Conservation (phyloP, 2,329 filamentous ascomycete species). For the Fusarium robinianum region DNA sequence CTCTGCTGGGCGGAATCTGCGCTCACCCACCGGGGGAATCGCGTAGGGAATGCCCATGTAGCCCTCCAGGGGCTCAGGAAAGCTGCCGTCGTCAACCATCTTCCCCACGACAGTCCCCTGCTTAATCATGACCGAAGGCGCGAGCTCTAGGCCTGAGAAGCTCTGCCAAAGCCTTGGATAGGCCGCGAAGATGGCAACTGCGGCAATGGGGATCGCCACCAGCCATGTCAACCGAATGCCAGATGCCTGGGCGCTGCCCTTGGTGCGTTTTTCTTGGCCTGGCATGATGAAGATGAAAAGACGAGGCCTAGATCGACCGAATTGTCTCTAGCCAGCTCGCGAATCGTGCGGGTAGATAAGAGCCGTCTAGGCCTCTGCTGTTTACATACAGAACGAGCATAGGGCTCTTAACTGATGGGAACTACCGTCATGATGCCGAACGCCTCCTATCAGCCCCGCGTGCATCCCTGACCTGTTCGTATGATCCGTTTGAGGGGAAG, state of each 20-base stretch:
- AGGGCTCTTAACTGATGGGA: constrained; percentile 1
- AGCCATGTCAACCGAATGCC: constrained; percentile 21
- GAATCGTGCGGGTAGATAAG: constrained; percentile 20
- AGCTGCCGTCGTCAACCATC: constrained; percentile 37
- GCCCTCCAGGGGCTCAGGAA: constrained; percentile 41
- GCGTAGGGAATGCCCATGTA: constrained; percentile 56
- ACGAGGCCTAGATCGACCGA: too few relatives aligned
- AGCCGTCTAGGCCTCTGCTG: neutral
- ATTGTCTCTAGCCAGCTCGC: neutral
- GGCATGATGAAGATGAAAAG: constrained; percentile 16
- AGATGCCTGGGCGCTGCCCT: neutral
- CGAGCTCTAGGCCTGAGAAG: constrained; percentile 6
- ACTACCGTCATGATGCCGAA: constrained; percentile 13
- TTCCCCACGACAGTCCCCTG: constrained; percentile 41
- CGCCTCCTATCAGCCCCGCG: constrained; percentile 26
- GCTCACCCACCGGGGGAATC: constrained; percentile 48
- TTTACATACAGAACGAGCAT: neutral
- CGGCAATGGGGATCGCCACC: constrained; percentile 22
- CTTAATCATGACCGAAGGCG: constrained; percentile 34
- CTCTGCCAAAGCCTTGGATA: constrained; percentile 15
- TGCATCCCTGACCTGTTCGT: constrained; percentile 10
- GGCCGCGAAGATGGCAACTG: constrained; percentile 17
- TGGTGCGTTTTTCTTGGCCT: constrained; percentile 11
- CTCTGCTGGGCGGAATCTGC: constrained; percentile 47
- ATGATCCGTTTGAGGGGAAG: constrained; percentile 18